A percentile compares a stretch with the other conserved stretches of the same genome.
phyloP scores from a whole-genome alignment of 257 asterid genomes.

The Solanum megistacrolobum region DNA sequence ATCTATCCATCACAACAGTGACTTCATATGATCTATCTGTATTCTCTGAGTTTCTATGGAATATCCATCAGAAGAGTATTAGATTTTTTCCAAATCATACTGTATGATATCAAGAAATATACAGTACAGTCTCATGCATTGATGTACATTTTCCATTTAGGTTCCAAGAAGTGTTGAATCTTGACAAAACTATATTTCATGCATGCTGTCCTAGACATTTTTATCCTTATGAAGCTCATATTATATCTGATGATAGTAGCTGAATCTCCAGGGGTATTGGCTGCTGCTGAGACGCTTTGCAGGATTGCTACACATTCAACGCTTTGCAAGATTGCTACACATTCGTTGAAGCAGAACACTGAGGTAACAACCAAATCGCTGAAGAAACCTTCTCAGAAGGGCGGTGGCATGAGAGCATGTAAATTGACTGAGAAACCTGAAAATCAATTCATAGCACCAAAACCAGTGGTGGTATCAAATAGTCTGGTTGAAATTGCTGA shows the following conservation, averaged over 20 bases:
- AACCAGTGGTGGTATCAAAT: constrained; percentile 20
- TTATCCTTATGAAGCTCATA: neutral
- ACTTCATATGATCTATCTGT: neutral
- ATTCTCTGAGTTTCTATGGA: neutral
- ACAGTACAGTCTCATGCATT: neutral
- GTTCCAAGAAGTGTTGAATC: neutral
- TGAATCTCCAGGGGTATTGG: constrained; percentile 32
- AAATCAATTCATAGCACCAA: constrained; percentile 21
- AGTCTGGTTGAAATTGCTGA: constrained; percentile 24
- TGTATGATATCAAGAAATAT: neutral
- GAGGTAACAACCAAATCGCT: constrained; percentile 15
- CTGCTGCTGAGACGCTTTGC: constrained; percentile 78
- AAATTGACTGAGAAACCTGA: constrained; percentile 42
- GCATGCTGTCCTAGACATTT: neutral
- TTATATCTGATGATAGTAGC: constrained; percentile 16
- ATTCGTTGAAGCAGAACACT: constrained; percentile 25
- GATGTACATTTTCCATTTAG: neutral
- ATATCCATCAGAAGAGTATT: neutral
- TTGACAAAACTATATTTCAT: neutral
- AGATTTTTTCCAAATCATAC: neutral
- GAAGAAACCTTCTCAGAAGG: constrained; percentile 36
- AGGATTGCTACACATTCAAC: constrained; percentile 41
- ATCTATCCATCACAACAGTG: neutral
- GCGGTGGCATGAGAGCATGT: constrained; percentile 22
- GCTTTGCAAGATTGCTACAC: constrained; percentile 44